Conservation (phyloP, 768 basidiomycete genomes). For the Suillus brevipes region DNA sequence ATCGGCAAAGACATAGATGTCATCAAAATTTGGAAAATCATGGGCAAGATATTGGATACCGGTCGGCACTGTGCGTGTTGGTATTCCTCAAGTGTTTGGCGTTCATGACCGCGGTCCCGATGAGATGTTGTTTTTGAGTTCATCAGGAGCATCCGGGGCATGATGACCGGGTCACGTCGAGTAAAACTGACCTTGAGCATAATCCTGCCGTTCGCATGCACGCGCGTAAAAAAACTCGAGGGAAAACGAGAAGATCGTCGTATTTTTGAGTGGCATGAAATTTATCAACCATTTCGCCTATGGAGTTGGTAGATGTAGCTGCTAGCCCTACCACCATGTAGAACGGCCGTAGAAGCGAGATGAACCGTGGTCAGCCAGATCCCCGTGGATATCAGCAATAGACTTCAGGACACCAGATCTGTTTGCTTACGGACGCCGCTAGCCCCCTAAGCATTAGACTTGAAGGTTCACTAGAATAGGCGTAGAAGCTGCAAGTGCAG, state of each 20-base stretch:
- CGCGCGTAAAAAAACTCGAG: neutral
- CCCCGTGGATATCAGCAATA: neutral
- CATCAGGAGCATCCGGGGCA: neutral
- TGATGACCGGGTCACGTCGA: neutral
- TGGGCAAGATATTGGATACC: constrained; percentile 1
- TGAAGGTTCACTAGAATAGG: neutral
- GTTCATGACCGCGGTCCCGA: neutral
- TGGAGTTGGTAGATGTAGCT: neutral
- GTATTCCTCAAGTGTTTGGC: neutral
- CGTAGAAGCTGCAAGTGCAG: neutral
- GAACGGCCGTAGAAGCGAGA: neutral
- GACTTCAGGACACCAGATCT: neutral
- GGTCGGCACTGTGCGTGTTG: neutral
- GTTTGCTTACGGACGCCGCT: neutral
- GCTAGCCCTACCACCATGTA: neutral
- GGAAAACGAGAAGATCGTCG: neutral
- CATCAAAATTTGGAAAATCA: neutral
- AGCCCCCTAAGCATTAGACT: neutral
- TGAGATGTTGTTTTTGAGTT: neutral
- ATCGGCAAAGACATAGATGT: neutral
- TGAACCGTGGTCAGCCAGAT: neutral
- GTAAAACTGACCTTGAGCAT: neutral
- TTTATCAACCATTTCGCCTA: neutral
- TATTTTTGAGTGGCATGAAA: neutral
- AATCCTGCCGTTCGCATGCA: neutral